phyloP scores from a whole-genome alignment of 176 grass and related monocot species.

The Pontederia crassipes region DNA sequence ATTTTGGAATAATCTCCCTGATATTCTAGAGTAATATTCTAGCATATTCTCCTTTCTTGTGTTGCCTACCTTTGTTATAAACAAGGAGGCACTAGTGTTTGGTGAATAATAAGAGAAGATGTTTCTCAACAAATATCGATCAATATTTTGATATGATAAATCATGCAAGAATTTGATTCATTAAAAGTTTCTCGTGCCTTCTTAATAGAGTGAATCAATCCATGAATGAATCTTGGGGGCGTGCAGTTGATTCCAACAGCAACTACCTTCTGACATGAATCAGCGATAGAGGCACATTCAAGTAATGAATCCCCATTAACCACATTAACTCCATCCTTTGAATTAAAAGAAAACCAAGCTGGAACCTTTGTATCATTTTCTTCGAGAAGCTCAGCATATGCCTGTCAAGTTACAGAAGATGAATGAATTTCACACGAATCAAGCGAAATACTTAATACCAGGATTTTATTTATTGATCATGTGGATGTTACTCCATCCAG shows the following conservation, averaged over 20 bases:
- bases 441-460: no score
- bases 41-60: no score
- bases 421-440: not conserved
- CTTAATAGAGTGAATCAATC: slow-evolving; percentile 50
- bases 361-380: slow-evolving; percentile 66
- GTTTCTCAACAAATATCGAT: no score
- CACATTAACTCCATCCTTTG: slow-evolving; percentile 75
- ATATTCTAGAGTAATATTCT: no score
- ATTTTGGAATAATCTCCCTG: no score
- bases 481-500: no score
- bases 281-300: slow-evolving; percentile 65
- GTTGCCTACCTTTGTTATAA: no score
- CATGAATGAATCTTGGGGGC: slow-evolving; percentile 86
- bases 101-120: no score
- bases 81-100: no score
- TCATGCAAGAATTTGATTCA: not conserved
- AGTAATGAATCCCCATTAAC: slow-evolving; percentile 76
- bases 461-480: no score
- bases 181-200: slow-evolving; percentile 35
- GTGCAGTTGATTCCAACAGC: slow-evolving; percentile 96
- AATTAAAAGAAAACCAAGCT: slow-evolving; percentile 95
- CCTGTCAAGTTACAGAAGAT: slow-evolving; percentile 24
- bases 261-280: slow-evolving; percentile 53
- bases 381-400: slow-evolving; percentile 82
- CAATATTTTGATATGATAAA: not conserved